phyloP scores from a whole-genome alignment of 2,329 filamentous ascomycete genomes.

The Fusarium hainanense region DNA sequence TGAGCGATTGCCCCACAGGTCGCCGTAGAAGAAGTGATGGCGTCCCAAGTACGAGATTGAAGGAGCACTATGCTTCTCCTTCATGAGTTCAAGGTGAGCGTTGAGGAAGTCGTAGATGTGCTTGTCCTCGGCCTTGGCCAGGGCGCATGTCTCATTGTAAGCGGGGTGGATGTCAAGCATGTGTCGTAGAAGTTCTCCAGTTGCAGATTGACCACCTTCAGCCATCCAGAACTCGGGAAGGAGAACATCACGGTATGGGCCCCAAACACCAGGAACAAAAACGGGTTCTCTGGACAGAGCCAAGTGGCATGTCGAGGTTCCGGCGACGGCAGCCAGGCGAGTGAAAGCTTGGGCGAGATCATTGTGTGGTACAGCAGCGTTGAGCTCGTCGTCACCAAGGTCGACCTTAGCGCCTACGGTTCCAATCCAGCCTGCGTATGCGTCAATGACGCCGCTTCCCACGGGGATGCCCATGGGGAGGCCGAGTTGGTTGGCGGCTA shows the following conservation, averaged over 20 bases:
- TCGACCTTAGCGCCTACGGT: conserved; percentile 97
- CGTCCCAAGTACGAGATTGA: conserved; percentile 86
- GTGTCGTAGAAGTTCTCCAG: conserved; percentile 92
- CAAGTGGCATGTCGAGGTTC: conserved; percentile 96
- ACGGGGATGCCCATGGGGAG: conserved; percentile 89
- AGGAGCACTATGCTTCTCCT: conserved; percentile 74
- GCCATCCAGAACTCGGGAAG: conserved; percentile 96
- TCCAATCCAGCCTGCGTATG: conserved; percentile 98
- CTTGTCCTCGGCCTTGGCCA: conserved; percentile 83
- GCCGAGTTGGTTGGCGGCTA: conserved; percentile 84
- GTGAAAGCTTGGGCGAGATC: conserved; percentile 94
- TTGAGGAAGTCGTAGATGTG: conserved; percentile 98
- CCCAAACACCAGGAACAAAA: conserved; percentile 96
- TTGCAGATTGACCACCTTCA: conserved; percentile 96
- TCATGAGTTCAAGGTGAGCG: conserved; percentile 82
- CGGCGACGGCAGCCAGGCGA: conserved; percentile 91
- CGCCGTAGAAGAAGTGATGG: conserved; percentile 98
- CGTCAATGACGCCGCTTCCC: conserved; percentile 96
- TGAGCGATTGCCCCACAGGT: conserved; percentile 95
- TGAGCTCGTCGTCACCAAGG: conserved; percentile 73
- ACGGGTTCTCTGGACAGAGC: conserved; percentile 94
- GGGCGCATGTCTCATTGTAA: conserved; percentile 80
- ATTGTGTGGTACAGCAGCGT: conserved; percentile 76
- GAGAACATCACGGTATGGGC: conserved; percentile 93
- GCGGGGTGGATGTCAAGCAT: conserved; percentile 95